Evolutionary conservation across 352 stramenopile genomes (phyloP).

Genomic region (Globisporangium emineosum): DNA sequence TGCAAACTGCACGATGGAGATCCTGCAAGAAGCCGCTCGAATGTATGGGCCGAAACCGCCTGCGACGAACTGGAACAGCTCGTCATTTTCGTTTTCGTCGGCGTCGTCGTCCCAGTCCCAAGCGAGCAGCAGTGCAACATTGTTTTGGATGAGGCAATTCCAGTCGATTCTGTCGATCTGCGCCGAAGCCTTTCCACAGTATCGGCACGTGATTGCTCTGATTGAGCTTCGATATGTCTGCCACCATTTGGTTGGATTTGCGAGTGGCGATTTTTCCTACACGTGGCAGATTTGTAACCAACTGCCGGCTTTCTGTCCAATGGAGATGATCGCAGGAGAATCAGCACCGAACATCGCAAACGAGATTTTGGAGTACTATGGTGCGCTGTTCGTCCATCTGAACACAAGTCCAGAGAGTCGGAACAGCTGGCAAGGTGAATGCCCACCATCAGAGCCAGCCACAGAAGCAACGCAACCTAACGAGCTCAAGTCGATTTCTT

Average conservation of each 20-base stretch:
- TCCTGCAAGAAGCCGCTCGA: constrained; percentile 68
- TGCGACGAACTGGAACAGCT: constrained; percentile 12
- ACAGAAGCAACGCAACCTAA: constrained; percentile 2
- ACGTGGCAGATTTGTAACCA: constrained; percentile 78
- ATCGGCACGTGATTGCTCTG: constrained; percentile 59
- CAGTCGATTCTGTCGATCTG: constrained; percentile 67
- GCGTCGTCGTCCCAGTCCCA: constrained; percentile 38
- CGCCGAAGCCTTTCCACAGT: constrained; percentile 63
- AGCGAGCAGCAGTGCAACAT: constrained; percentile 38
- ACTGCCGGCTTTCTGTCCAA: constrained; percentile 36
- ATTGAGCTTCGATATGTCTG: constrained; percentile 82
- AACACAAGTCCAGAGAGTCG: constrained; percentile 56
- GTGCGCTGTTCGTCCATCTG: constrained; percentile 54
- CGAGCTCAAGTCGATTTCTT: constrained; percentile 21
- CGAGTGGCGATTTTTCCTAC: constrained; percentile 57
- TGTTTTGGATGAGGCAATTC: constrained; percentile 85
- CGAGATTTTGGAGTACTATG: constrained; percentile 78
- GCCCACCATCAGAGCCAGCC: constrained; percentile 17
- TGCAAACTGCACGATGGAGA: constrained; percentile 60
- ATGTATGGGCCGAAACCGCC: constrained; percentile 59
- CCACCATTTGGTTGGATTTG: constrained; percentile 71
- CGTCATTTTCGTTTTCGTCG: constrained; percentile 37
- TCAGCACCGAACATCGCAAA: constrained; percentile 63
- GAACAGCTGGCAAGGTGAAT: constrained; percentile 28
- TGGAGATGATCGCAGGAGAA: constrained; percentile 52